Evolutionary conservation across 1,284 basidiomycete genomes (phyloP).

Genomic region (Austroboletus olivaceoglutinosus): DNA sequence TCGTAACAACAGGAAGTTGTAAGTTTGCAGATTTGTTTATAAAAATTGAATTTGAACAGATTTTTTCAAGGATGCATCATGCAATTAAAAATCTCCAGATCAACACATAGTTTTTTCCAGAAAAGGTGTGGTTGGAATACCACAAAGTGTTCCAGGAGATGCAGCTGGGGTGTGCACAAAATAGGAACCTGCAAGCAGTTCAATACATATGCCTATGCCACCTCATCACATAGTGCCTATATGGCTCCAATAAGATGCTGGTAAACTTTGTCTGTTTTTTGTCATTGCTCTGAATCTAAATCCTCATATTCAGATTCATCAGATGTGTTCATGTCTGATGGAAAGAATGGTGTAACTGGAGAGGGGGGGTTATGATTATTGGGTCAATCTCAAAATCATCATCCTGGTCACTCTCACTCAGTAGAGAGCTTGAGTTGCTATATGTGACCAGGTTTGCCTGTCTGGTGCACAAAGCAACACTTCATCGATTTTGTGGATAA

Average conservation of each 20-base stretch:
- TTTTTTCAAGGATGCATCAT: not conserved
- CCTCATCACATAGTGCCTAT: not conserved
- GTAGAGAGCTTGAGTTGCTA: no score
- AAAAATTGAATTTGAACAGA: not conserved
- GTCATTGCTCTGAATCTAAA: no score
- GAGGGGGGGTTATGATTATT: no score
- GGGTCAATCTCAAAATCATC: no score
- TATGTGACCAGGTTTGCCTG: no score
- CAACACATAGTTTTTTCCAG: not conserved
- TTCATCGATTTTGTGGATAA: no score
- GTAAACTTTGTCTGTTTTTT: no score
- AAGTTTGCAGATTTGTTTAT: not conserved
- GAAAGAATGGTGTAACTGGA: no score
- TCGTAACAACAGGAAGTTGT: conserved; percentile 30
- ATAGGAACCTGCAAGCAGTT: not conserved
- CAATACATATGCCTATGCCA: not conserved
- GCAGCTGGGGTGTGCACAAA: not conserved
- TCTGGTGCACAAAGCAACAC: no score
- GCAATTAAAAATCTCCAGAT: not conserved
- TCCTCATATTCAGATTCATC: no score
- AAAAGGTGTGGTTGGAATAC: not conserved
- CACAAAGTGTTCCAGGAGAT: not conserved
- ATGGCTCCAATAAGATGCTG: not conserved
- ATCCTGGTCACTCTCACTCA: no score
- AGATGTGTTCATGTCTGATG: no score